Evolutionary conservation across 1,139 yeast genomes (phyloP), one percentile per base, ranked within the genome.

Genomic region (Magnusiomyces sp.): DNA sequence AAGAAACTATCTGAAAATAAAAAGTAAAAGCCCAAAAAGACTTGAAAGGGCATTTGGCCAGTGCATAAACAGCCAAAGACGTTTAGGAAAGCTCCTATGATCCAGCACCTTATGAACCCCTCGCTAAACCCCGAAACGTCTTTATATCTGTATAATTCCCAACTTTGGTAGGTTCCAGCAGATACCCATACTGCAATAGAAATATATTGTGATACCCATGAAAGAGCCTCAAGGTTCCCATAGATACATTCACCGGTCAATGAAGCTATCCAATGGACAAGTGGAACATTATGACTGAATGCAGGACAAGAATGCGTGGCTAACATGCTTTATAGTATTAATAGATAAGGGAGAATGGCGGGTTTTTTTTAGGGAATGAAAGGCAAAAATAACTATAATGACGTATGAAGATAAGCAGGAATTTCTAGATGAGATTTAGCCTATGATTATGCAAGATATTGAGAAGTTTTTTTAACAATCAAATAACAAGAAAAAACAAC

Each of bases 121-220:
- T 60, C 60, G 49, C 63, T 58, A 57, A 64, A 64, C n/a, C 68
- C 67, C n/a, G 61, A 61, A 20, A 63, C 63, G 32, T 61, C 58
- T 39, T 62, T 59, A 20, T 58, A 55, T 20, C 50, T 43, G 51
- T 56, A 61, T 40, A 62, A 58, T 16, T 60, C 54, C 37, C 54
- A 60, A 32, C 63, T 57, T 53, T 64, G 68, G 51, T 64, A 61
- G 6, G 55, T 43, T n/a, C 68, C 66, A 6, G 68, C 67, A 14
- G 49, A 38, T 23, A 62, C 57, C 62, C 67, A 64, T 11, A 63
- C 66, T 2, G 53, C 50, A 4, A 64, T 61, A 7, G 68, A 61
- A 13, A 61, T 27, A 31, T 55, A 45, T 37, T 61, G 58, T 16
- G 63, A 62, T n/a, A 57, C 34, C 46, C 53, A 50, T 10, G 65